Evolutionary conservation across 495 filamentous ascomycete genomes (phyloP).

Genomic region (Pseudevernia furfuracea): DNA sequence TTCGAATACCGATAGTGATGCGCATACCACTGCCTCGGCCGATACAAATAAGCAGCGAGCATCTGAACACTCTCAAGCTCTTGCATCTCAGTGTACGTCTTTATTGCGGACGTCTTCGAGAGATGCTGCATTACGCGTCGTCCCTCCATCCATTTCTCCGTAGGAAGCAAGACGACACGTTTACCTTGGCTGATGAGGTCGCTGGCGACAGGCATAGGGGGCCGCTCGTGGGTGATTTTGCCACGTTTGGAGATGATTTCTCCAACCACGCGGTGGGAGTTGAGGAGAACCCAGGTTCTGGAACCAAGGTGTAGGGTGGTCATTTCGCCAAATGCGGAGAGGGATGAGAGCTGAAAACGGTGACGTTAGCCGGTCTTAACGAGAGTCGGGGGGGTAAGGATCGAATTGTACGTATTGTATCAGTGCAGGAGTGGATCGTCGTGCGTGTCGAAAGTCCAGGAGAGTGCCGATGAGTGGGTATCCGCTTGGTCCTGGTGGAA

Average conservation of each 20-base stretch:
- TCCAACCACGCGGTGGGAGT: not conserved
- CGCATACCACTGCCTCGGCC: slow-evolving; percentile 34
- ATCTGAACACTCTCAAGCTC: slow-evolving; percentile 37
- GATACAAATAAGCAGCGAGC: slow-evolving; percentile 31
- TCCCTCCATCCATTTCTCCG: slow-evolving; percentile 30
- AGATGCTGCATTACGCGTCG: slow-evolving; percentile 39
- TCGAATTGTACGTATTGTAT: no score
- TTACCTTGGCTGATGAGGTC: slow-evolving; percentile 31
- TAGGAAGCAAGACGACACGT: slow-evolving; percentile 30
- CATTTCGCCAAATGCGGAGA: not conserved
- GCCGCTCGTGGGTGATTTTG: slow-evolving; percentile 31
- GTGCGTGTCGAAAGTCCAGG: no score
- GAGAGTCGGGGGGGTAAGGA: no score
- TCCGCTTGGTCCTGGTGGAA: no score
- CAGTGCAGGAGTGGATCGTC: no score
- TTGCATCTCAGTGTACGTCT: slow-evolving; percentile 34
- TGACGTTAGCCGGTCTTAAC: no score
- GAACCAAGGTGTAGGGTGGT: not conserved
- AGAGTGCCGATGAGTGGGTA: no score
- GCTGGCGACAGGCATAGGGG: slow-evolving; percentile 32
- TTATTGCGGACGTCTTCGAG: slow-evolving; percentile 32
- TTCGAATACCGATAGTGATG: slow-evolving; percentile 40
- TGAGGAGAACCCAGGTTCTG: not conserved
- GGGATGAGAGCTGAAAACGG: no score
- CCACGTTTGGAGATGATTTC: slow-evolving; percentile 30